Base-by-base conservation (phyloP, 352 stramenopile species). In the Blastocystis sp. region DNA sequence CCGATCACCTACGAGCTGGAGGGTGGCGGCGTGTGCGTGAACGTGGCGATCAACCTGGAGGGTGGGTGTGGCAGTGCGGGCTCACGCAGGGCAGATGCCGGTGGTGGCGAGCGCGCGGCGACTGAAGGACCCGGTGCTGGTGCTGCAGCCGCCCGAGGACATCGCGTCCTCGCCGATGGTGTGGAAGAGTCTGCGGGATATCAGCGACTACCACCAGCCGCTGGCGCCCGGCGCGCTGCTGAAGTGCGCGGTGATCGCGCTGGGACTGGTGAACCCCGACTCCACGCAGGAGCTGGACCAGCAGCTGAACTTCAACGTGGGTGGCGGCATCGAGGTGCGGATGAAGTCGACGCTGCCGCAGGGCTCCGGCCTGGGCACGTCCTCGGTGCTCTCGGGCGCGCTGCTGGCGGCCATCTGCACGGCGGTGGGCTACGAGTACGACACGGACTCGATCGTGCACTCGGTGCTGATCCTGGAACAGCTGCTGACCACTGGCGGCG, bases 1-100 rank as follows among this genome's bases (percentile, higher is more conserved):
- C 91, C 91, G 8, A 90, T 94, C 44, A 90, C 86, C 32, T 93
- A 91, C 85, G 90, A 94, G 87, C 46, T 78, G 56, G n/a, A 61
- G 42, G 57, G 54, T 38, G 89, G 90, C 16, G 90, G 89, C 48
- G 87, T 89, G 51, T 91, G 92, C 0, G 87, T 89, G 40, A 89
- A 88, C 53, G 79, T 92, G 32, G 75, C 69, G 1, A 87, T 73
- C 63, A 79, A 85, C 40, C 63, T 85, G 18, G 75, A 85, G 27
- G 75, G 75, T 48, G n/a, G n/a, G 18, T 4, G 7, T 72, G 8
- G 2, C 27, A 3, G 2, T 44, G 2, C 51, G n/a, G n/a, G 2
- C 32, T 59, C 3, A 59, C 32, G 32, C 32, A 59, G 61, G 61
- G 1, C 75, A 85, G 42, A 76, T 76, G 51, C 63, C 81, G 0